Base-by-base conservation (phyloP, 805 yeast genomes). In the Schizosaccharomyces japonicus region DNA sequence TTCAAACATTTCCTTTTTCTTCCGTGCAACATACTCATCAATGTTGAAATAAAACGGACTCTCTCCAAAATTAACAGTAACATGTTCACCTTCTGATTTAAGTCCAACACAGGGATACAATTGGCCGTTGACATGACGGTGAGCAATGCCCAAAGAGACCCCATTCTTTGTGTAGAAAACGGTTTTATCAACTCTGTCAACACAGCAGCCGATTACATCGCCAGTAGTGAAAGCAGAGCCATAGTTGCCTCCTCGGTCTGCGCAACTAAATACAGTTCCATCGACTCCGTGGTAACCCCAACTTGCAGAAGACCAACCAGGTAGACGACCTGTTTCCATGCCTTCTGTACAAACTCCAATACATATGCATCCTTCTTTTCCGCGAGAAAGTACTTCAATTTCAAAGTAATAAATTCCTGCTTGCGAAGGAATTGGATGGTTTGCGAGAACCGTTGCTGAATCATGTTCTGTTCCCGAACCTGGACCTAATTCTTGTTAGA, bases 131-230 rank as follows among this genome's bases (percentile, higher is more conserved):
- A 71, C 54, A 50, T 71, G 68, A 4, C 61, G 60, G 52, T 74
- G 75, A 2, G 77, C 77, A 33, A 66, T 63, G 0, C 78, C 79
- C 40, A 74, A 57, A 34, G 60, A 63, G 2, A 80, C 67, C 1
- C 95, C 95, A 60, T 85, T 84, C 58, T 80, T 77, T 0, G 95
- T 84, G 52, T 73, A 73, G 55, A 84, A 85, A 2, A 82, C 68
- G 0, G 75, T 62, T 39, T 72, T 69, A 36, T 71, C 72, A 13
- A 70, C 64, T 54, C 72, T 78, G 62, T 84, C 78, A 23, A 83
- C 68, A 3, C 95, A 95, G 60, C 85, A 78, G 0, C 95, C 95
- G 52, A 85, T 68, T 2, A 71, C 65, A 59, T 83, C 94, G 21
- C 69, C 69, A 31, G 62, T 57, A 0, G 75, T 72, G 58, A 70